Percentiles rank a stretch among this genome's conserved stretches.
Evolutionary conservation across 192 early-diverging fungal genomes (phyloP).

Genomic region (Funneliformis mosseae): DNA sequence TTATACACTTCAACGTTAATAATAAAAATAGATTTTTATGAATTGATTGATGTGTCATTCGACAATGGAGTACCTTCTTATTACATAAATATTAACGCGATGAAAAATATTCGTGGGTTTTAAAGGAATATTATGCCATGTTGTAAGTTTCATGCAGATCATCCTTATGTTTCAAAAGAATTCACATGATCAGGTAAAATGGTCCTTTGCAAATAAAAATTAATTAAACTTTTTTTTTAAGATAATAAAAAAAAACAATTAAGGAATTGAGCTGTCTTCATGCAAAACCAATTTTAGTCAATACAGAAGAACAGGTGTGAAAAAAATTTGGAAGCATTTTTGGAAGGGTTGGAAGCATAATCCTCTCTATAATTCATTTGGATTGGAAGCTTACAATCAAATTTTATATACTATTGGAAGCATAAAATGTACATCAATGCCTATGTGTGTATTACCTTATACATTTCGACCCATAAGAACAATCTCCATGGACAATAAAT

Average conservation of each 20-base stretch:
- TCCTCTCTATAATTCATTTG: too few species aligned
- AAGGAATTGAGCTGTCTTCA: conserved; percentile 40
- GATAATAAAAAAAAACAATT: too few species aligned
- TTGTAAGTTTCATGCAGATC: conserved; percentile 55
- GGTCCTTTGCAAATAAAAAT: too few species aligned
- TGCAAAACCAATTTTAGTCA: conserved; percentile 44
- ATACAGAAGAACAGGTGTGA: conserved; percentile 43
- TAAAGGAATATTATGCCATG: conserved; percentile 45
- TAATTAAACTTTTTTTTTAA: too few species aligned
- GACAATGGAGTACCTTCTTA: conserved; percentile 36
- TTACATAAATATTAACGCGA: conserved; percentile 12
- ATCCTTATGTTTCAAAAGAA: conserved; percentile 48
- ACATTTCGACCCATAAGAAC: conserved; percentile 57
- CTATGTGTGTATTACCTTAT: conserved; percentile 57
- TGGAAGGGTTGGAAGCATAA: too few species aligned
- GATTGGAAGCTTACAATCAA: too few species aligned
- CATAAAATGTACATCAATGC: too few species aligned
- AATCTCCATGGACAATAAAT: conserved; percentile 41
- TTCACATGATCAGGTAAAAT: background rate
- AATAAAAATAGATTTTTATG: conserved; percentile 45
- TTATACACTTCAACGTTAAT: conserved; percentile 50
- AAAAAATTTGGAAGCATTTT: too few species aligned
- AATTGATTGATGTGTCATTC: conserved; percentile 42
- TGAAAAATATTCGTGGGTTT: conserved; percentile 33
- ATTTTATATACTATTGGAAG: too few species aligned